Base-by-base conservation (phyloP, 1,284 basidiomycete genomes). In the Marasmius tenuissimus region DNA sequence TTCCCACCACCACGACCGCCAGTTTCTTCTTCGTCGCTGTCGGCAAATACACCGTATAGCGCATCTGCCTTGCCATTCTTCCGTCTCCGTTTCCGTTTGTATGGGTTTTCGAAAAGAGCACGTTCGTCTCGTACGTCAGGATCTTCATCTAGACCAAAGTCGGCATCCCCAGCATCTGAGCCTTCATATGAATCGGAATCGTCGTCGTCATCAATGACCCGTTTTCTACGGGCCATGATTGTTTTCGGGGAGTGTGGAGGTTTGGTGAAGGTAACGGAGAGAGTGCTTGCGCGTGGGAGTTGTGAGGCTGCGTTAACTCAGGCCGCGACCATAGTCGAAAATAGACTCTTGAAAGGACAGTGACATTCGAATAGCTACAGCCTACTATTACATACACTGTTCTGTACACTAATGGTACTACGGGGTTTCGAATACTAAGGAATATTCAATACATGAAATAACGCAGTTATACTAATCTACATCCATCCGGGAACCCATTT, bases 41-140 rank as follows among this genome's bases (percentile, higher is more conserved):
- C 83, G 0, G 81, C 93, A 76, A 95, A 96, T 0, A 94, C 80
- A 3, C 95, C 95, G 69, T 96, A 95, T 60, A 91, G 82, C 1
- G 89, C 89, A 61, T 89, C 86, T 40, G 92, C 89, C 72, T 91
- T 93, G 34, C 85, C 87, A 61, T 85, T 79, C 70, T 80, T 87
- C 57, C 85, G 80, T 58, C 83, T 78, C 61, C 85, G 83, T 68
- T 90, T 92, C 62, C 83, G 79, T 63, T 86, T 82, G 75, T 92
- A 92, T 4, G 92, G 92, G 66, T 94, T 85, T 72, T 90, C 84
- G 72, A 94, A 94, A 22, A 95, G 82, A 38, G 84, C 84, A 42
- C 89, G 86, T 71, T 95, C 94, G 18, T 88, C 93, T 42, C 86
- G 83, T 12, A 83, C 82, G 71, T 93, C 91, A 3, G 85, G 84